A percentile compares a stretch with the other conserved stretches of the same genome.
phyloP scores from a whole-genome alignment of 441 rosid species.

The Adansonia grandidieri region DNA sequence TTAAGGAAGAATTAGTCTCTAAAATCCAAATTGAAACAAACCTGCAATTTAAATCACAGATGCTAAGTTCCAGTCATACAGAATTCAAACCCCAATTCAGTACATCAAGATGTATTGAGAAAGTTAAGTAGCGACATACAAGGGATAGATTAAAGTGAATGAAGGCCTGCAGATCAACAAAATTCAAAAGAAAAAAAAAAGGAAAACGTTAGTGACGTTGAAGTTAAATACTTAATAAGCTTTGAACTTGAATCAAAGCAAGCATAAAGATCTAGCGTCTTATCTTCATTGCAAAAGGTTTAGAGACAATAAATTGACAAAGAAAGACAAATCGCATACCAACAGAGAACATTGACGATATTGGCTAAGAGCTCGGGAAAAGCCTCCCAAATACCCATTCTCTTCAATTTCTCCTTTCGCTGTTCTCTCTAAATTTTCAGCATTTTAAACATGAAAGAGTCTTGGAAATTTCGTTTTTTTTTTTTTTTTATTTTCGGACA shows the following conservation, averaged over 20 bases:
- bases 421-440: not conserved
- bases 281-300: not conserved
- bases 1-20: constrained; percentile 33
- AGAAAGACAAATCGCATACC: constrained; percentile 20
- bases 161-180: constrained; percentile 31
- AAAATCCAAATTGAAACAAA: constrained; percentile 34
- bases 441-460: not conserved
- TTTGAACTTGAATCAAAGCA: not conserved
- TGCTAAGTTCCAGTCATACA: not conserved
- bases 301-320: not conserved
- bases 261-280: not conserved
- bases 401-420: not conserved
- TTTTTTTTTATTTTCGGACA: not conserved
- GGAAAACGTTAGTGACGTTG: not conserved
- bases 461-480: not conserved
- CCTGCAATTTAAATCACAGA: constrained; percentile 14
- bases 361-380: constrained; percentile 17
- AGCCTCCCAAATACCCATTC: constrained; percentile 29
- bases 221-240: not conserved
- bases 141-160: constrained; percentile 30
- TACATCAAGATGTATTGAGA: not conserved
- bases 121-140: constrained; percentile 27
- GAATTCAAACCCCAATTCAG: constrained; percentile 8
- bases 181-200: not conserved
- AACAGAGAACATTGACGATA: constrained; percentile 32